These are phyloP conservation scores for Lepiota venenata DNA, from an alignment of 768 basidiomycete genomes.

Conservation along the genomic window DNA sequence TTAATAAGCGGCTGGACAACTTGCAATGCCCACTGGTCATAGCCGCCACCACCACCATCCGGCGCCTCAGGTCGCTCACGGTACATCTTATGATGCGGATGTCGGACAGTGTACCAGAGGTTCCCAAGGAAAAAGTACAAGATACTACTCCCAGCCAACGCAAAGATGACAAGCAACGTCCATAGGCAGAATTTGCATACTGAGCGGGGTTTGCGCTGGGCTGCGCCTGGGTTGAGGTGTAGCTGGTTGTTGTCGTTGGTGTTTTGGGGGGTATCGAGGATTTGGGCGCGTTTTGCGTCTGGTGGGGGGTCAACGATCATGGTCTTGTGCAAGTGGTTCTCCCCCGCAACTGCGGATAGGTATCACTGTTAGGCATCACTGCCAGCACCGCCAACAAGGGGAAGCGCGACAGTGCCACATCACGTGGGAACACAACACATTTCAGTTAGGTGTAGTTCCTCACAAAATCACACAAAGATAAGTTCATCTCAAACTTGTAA, in stretches of 20 bases:
- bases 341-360: too few relatives aligned
- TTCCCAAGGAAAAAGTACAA: neutral
- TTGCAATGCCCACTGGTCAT: conserved; percentile 1
- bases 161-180: neutral
- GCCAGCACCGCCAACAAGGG: too few relatives aligned
- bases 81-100: conserved; percentile 6
- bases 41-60: neutral
- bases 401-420: too few relatives aligned
- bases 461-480: too few relatives aligned
- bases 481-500: too few relatives aligned
- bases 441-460: too few relatives aligned
- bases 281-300: neutral
- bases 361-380: too few relatives aligned
- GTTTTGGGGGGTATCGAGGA: neutral
- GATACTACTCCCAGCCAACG: neutral
- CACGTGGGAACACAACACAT: too few relatives aligned
- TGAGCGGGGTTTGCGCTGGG: conserved; percentile 9
- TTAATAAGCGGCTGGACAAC: conserved; percentile 18
- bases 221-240: conserved; percentile 4
- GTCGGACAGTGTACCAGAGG: neutral
- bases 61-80: too few relatives aligned
- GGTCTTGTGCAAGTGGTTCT: neutral
- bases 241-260: too few relatives aligned
- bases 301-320: conserved; percentile 1
- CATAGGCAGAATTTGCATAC: conserved; percentile 4